phyloP scores from a whole-genome alignment of 1,284 basidiomycete species.

The Inonotus obliquus region DNA sequence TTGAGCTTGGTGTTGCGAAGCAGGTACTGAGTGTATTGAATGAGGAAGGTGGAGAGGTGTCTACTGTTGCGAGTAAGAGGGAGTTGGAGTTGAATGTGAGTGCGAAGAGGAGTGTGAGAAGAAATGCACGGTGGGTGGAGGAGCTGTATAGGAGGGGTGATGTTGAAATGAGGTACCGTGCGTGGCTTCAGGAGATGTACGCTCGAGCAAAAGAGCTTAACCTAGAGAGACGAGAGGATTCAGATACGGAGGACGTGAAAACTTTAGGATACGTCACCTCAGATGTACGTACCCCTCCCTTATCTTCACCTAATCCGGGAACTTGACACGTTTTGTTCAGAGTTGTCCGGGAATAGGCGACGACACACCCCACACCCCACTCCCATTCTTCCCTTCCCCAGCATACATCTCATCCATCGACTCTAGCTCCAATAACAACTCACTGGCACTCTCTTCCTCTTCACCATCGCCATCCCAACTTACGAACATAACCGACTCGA shows the following conservation, averaged over 20 bases:
- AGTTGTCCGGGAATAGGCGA: slow-evolving; percentile 58
- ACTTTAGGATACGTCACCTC: slow-evolving; percentile 61
- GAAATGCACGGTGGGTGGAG: slow-evolving; percentile 27
- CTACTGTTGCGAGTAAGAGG: not conserved
- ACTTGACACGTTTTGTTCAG: no score
- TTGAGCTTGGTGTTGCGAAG: slow-evolving; percentile 45
- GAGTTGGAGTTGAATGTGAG: no score
- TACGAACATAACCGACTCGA: slow-evolving; percentile 40
- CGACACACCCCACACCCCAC: slow-evolving; percentile 54
- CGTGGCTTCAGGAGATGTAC: slow-evolving; percentile 55
- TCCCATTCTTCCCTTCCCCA: slow-evolving; percentile 51
- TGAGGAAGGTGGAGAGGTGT: slow-evolving; percentile 27
- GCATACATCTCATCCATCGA: slow-evolving; percentile 53
- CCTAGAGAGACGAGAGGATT: slow-evolving; percentile 1
- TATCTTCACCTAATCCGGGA: no score
- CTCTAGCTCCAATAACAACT: no score
- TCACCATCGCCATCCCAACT: slow-evolving; percentile 27
- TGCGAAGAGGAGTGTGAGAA: not conserved
- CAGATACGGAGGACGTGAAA: not conserved
- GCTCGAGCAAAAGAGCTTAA: not conserved
- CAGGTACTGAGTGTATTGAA: slow-evolving; percentile 51
- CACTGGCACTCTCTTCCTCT: no score
- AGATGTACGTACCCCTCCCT: slow-evolving; percentile 64
- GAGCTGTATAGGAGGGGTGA: slow-evolving; percentile 46
- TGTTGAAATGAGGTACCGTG: slow-evolving; percentile 46